phyloP scores from a whole-genome alignment of 2,329 filamentous ascomycete species.

The Diaporthe vexans region DNA sequence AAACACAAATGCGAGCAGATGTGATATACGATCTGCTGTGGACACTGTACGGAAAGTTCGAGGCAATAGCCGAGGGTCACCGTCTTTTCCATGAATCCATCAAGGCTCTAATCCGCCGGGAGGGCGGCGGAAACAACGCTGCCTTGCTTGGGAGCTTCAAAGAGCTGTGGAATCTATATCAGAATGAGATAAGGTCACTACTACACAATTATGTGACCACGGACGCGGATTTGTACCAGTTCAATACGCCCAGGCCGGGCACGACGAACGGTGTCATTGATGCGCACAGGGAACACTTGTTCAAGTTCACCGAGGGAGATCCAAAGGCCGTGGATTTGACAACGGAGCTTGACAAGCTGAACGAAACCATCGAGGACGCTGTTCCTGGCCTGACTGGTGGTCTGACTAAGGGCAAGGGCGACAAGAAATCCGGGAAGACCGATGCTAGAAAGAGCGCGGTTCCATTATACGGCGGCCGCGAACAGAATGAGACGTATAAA shows the following conservation, averaged over 20 bases:
- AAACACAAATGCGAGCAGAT: slow-evolving; percentile 83
- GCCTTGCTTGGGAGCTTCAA: slow-evolving; percentile 89
- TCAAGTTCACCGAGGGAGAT: slow-evolving; percentile 89
- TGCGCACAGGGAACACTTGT: slow-evolving; percentile 75
- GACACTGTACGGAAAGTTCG: slow-evolving; percentile 96
- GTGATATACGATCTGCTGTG: slow-evolving; percentile 93
- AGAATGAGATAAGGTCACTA: slow-evolving; percentile 95
- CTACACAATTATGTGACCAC: slow-evolving; percentile 97
- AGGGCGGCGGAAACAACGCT: slow-evolving; percentile 75
- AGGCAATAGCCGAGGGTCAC: slow-evolving; percentile 96
- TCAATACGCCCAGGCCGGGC: slow-evolving; percentile 66
- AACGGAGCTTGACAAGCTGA: slow-evolving; percentile 88
- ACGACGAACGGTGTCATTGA: slow-evolving; percentile 62
- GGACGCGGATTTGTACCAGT: slow-evolving; percentile 81
- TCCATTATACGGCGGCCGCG: slow-evolving; percentile 54
- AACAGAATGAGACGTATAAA: slow-evolving; percentile 77
- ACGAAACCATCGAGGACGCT: slow-evolving; percentile 89
- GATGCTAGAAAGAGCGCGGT: slow-evolving; percentile 57
- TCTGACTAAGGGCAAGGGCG: slow-evolving; percentile 53
- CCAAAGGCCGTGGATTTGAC: slow-evolving; percentile 83
- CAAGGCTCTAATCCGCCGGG: slow-evolving; percentile 85
- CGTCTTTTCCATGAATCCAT: slow-evolving; percentile 94
- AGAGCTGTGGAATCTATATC: slow-evolving; percentile 97
- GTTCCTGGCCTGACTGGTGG: slow-evolving; percentile 92
- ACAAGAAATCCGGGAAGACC: slow-evolving; percentile 51